Evolutionary conservation across 495 filamentous ascomycete species (phyloP), one percentile per base, ranked within the genome.

Genomic region (Penicillium psychrofluorescens): DNA sequence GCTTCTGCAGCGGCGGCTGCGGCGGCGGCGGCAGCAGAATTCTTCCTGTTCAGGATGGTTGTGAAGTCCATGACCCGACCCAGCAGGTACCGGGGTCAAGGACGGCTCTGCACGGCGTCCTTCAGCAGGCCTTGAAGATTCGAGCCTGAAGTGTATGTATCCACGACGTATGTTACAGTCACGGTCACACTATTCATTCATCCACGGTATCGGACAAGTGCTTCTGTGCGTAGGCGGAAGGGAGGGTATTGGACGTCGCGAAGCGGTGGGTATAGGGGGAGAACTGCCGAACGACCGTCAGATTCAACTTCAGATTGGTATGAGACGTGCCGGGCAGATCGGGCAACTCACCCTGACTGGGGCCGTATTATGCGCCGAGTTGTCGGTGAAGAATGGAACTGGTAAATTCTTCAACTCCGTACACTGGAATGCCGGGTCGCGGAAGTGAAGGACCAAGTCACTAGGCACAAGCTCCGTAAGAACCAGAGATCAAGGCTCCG

Each of bases 41-140:
- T 74, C 66, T 83, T 84, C 46, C 74, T 71, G 53, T 84, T 81
- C 49, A 85, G 60, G 51, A 85, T 82, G 54, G 78, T 80, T 54
- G 79, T 80, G 67, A 85, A 81, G 62, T 85, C 79, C 81, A 85
- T 85, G 64, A 67, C 68, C 66, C 61, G 61, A 62, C 63, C 53
- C 66, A 58, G 55, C 60, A 60, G 44, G 42, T 53, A 59, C 55
- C 59, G 56, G 44, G 45, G 59, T 54, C 57, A 66, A 63, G 64
- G 57, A 66, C 56, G 55, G 53, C 54, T 44, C 51, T 45, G 47
- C 46, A 38, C 51, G 45, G 41, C 38, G 39, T 51, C 50, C 49
- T 59, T 37, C 46, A 31, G 41, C 45, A 55, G 41, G 42, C 46
- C 50, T 46, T 47, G 37, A 51, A 49, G 40, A 41, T 48, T 31